Evolutionary conservation across 2,329 filamentous ascomycete genomes (phyloP).

Genomic region (Cladophialophora chaetospira): DNA sequence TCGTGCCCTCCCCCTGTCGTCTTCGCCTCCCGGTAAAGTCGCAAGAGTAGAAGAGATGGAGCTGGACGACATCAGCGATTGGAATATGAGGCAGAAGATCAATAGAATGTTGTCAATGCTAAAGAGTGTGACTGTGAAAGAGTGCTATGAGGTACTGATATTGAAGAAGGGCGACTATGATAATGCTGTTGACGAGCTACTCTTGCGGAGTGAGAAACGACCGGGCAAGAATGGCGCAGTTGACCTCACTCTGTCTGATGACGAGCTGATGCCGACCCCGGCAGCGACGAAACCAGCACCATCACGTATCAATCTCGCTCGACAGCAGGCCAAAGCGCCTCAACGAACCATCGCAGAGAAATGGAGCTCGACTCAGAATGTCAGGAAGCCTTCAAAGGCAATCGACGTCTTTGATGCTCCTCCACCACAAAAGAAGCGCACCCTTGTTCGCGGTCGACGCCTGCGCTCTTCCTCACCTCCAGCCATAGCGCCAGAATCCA

Average conservation of each 20-base stretch:
- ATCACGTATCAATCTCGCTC: constrained; percentile 30
- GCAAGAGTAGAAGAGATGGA: constrained; percentile 42
- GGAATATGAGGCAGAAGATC: constrained; percentile 53
- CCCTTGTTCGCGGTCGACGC: constrained; percentile 54
- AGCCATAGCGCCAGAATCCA: constrained; percentile 33
- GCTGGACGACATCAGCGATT: constrained; percentile 56
- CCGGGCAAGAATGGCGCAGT: constrained; percentile 29
- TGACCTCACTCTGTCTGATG: constrained; percentile 44
- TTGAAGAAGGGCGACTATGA: constrained; percentile 56
- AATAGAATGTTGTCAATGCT: constrained; percentile 54
- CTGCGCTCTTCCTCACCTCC: constrained; percentile 33
- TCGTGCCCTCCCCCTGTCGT: constrained; percentile 47
- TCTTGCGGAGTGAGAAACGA: constrained; percentile 41
- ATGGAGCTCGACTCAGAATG: constrained; percentile 54
- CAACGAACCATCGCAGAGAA: constrained; percentile 61
- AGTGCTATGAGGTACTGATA: constrained; percentile 54
- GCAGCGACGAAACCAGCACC: constrained; percentile 38
- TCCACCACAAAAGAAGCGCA: constrained; percentile 39
- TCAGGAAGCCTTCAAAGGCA: constrained; percentile 29
- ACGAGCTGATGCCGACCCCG: constrained; percentile 43
- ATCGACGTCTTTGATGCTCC: constrained; percentile 33
- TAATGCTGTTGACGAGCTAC: constrained; percentile 55
- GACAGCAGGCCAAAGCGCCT: constrained; percentile 56
- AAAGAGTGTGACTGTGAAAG: constrained; percentile 48
- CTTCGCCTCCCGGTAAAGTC: constrained; percentile 10